phyloP scores from a whole-genome alignment of 2,329 filamentous ascomycete genomes.

The Septoria linicola region DNA sequence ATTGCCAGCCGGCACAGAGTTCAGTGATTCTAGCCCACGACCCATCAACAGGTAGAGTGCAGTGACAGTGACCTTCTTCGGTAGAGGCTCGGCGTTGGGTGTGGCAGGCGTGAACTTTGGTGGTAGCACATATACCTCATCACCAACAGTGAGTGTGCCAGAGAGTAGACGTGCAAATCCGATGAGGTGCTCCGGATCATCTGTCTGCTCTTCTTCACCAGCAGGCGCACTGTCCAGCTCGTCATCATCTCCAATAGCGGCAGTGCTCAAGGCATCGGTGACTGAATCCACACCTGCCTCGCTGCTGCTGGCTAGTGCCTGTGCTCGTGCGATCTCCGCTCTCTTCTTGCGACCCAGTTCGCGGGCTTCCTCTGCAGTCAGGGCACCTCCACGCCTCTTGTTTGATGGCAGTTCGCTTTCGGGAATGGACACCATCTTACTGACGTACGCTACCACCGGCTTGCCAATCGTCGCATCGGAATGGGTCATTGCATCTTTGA shows the following conservation, averaged over 20 bases:
- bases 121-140: slow-evolving; percentile 84
- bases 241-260: slow-evolving; percentile 57
- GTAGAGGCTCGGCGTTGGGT: slow-evolving; percentile 68
- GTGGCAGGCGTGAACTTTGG: slow-evolving; percentile 88
- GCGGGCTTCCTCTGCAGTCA: slow-evolving; percentile 85
- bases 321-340: slow-evolving; percentile 79
- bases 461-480: slow-evolving; percentile 70
- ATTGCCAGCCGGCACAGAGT: slow-evolving; percentile 84
- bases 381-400: slow-evolving; percentile 66
- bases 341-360: slow-evolving; percentile 85
- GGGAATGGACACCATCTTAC: slow-evolving; percentile 95
- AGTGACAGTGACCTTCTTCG: slow-evolving; percentile 78
- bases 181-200: slow-evolving; percentile 82
- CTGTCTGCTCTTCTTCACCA: slow-evolving; percentile 48
- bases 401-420: slow-evolving; percentile 90
- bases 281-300: slow-evolving; percentile 56
- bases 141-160: slow-evolving; percentile 82
- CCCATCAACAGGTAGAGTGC: slow-evolving; percentile 97
- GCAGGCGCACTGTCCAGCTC: slow-evolving; percentile 53
- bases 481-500: slow-evolving; percentile 77
- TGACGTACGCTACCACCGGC: slow-evolving; percentile 90
- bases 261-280: slow-evolving; percentile 59
- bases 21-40: slow-evolving; percentile 76
- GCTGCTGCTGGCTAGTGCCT: slow-evolving; percentile 56
- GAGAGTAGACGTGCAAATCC: slow-evolving; percentile 95